Base-by-base conservation (phyloP, 2,329 filamentous ascomycete genomes). In the Torrubiellomyces zombiae region DNA sequence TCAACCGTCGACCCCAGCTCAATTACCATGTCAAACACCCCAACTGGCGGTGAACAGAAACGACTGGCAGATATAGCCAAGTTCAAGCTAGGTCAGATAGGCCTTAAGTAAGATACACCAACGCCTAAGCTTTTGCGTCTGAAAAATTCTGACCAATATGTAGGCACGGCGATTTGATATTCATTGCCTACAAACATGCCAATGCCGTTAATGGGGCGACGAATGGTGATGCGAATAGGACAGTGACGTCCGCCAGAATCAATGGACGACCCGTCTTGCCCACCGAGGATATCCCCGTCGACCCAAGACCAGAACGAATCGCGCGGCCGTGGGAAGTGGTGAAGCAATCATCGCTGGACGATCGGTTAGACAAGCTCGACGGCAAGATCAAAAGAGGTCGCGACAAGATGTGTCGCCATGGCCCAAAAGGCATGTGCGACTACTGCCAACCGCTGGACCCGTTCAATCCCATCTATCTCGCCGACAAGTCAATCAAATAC, bases 401-500 rank as follows among this genome's bases (percentile, higher is more conserved):
- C 30, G 81, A 92, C 47, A 80, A 79, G 46, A 89, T 98, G 83
- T 98, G 89, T 56, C 75, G 81, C 33, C 89, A 98, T 48, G 86
- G 86, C 2, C 75, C 78, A 25, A 95, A 93, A 54, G 89, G 89
- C 48, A 98, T 98, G 89, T 98, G 89, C 52, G 89, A 98, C 54
- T 91, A 94, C 54, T 98, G 89, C 56, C 92, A 92, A 70, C 91
- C 91, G 0, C 56, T 95, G 25, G 89, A 98, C 44, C 89, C 89
- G 1, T 98, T 92, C 51, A 75, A 91, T 43, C 51, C 76, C n/a
- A 73, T 73, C 28, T 94, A 94, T 41, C 65, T 98, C 11, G 69
- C 71, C 16, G 86, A 98, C 40, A 91, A 86, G 62, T 94, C 94
- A 63, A 94, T 98, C 64, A 98, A 98, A 51, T 92, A 98, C 51